Conservation (phyloP, 805 yeast species). For the Saccharomycopsis lassenensis region DNA sequence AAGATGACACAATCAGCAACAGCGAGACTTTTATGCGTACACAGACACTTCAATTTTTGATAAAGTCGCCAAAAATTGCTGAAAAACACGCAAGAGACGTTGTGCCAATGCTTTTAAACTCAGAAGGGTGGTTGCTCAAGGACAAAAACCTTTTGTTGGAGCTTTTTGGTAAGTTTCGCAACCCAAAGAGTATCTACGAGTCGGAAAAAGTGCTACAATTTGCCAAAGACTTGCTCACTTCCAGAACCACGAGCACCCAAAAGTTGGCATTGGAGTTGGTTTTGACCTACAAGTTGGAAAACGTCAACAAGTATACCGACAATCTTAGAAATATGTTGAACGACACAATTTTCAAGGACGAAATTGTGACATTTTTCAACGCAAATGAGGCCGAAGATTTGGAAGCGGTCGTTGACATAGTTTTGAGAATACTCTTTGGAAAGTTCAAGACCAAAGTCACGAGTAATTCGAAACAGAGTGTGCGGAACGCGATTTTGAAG, state of each 20-base stretch:
- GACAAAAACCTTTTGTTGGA: conserved; percentile 52
- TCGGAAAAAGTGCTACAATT: conserved; percentile 43
- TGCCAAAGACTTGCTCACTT: conserved; percentile 46
- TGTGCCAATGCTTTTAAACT: conserved; percentile 31
- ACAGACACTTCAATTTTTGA: conserved; percentile 47
- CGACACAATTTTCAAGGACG: conserved; percentile 79
- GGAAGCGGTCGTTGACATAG: conserved; percentile 51
- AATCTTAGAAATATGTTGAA: conserved; percentile 67
- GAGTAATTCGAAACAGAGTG: conserved; percentile 61
- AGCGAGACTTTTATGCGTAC: conserved; percentile 39
- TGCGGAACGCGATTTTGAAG: conserved; percentile 60
- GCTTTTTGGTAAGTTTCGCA: conserved; percentile 53
- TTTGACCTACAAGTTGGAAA: conserved; percentile 49
- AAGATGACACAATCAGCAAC: no score
- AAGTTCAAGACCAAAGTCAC: conserved; percentile 61
- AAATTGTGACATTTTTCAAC: conserved; percentile 52
- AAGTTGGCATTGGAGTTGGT: conserved; percentile 61
- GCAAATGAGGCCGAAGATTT: conserved; percentile 47
- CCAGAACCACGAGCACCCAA: conserved; percentile 53
- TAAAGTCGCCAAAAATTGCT: conserved; percentile 51
- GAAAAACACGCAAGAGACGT: conserved; percentile 50
- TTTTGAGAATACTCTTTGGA: conserved; percentile 68
- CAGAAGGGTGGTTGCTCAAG: conserved; percentile 34
- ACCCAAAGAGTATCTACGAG: conserved; percentile 42
- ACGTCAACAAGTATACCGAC: conserved; percentile 57